Evolutionary conservation across 2,329 filamentous ascomycete genomes (phyloP).

Genomic region (Aspergillus carbonarius): DNA sequence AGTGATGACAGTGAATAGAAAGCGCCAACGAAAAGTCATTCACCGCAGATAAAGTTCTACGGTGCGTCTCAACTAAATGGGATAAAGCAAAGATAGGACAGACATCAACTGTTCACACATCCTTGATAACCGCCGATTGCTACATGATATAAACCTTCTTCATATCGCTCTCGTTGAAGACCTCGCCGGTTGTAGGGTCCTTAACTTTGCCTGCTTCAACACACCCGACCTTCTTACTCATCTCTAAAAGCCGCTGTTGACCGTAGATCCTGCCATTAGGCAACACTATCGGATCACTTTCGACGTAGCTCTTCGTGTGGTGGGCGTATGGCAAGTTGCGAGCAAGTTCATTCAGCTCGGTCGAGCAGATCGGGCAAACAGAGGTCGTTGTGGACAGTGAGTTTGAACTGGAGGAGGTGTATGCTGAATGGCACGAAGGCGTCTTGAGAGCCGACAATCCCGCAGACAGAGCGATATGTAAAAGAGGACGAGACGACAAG

Average conservation of each 20-base stretch:
- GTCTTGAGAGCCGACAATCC: constrained; percentile 95
- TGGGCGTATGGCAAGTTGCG: constrained; percentile 88
- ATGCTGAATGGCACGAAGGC: constrained; percentile 78
- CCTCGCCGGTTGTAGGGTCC: constrained; percentile 73
- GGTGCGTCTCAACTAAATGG: neutral
- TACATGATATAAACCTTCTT: constrained; percentile 92
- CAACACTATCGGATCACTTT: constrained; percentile 79
- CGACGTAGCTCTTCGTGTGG: constrained; percentile 90
- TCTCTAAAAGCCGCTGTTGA: constrained; percentile 67
- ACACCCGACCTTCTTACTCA: constrained; percentile 73
- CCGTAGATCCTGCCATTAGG: constrained; percentile 89
- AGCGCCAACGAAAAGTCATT: neutral
- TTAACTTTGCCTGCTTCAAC: constrained; percentile 66
- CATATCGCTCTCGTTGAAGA: constrained; percentile 61
- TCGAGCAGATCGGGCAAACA: constrained; percentile 93
- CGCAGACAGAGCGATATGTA: constrained; percentile 86
- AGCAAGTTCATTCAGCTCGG: constrained; percentile 89
- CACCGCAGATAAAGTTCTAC: neutral
- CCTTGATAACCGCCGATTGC: neutral
- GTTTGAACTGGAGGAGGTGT: constrained; percentile 56
- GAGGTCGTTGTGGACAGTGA: constrained; percentile 62
- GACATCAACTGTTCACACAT: neutral
- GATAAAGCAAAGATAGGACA: neutral
- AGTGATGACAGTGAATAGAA: constrained; percentile 26
- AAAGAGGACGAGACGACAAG: constrained; percentile 76